A percentile compares a stretch with the other conserved stretches of the same genome.
Conservation (phyloP, 169 alveolate species). For the Plasmodium billcollinsi region DNA sequence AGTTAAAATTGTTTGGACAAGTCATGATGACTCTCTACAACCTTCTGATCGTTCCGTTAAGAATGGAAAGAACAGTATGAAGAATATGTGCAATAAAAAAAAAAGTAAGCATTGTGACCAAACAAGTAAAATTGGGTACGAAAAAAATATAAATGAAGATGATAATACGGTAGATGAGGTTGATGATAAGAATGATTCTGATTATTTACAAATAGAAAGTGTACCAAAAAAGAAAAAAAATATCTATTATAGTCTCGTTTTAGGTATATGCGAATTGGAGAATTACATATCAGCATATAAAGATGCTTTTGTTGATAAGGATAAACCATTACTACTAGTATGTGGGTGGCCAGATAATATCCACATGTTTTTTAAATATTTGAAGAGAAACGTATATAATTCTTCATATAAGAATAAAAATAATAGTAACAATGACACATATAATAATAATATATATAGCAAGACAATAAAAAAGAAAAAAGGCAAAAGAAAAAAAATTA, state of each 20-base stretch:
- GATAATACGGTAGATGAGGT: too few species aligned
- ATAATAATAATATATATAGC: not conserved
- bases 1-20: conserved; percentile 1
- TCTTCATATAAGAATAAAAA: not conserved
- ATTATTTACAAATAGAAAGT: not conserved
- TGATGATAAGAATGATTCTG: not conserved
- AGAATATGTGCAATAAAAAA: not conserved
- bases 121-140: not conserved
- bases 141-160: not conserved
- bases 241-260: conserved; percentile 18
- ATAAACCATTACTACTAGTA: conserved; percentile 77
- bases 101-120: not conserved
- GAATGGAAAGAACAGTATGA: not conserved
- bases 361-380: conserved; percentile 76
- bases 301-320: conserved; percentile 42
- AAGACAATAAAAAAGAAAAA: not conserved
- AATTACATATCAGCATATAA: conserved; percentile 65
- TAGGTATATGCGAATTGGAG: conserved; percentile 62
- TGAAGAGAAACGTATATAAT: conserved; percentile 30
- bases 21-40: not conserved
- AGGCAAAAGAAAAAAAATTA: not conserved
- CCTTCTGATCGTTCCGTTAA: not conserved
- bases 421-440: too few species aligned
- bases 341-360: conserved; percentile 86
- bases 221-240: not conserved